Percentiles rank a stretch among this genome's conserved stretches.
Evolutionary conservation across 2,329 filamentous ascomycete species (phyloP).

Genomic region (Alternaria burnsii): DNA sequence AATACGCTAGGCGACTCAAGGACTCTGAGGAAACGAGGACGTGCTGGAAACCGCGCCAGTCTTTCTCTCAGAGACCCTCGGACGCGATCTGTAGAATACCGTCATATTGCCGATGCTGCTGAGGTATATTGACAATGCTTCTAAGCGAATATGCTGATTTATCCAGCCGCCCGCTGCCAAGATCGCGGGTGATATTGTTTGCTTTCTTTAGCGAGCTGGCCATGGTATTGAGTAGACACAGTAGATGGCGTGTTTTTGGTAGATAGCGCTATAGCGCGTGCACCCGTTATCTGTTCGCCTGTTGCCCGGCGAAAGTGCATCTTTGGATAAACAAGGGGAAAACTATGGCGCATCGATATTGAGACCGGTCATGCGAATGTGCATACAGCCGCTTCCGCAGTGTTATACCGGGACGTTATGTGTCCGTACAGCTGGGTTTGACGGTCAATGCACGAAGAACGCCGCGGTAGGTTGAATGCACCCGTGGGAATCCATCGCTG

Average conservation of each 20-base stretch:
- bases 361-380: slow-evolving; percentile 2
- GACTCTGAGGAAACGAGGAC: slow-evolving; percentile 6
- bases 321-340: slow-evolving; percentile 15
- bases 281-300: slow-evolving; percentile 6
- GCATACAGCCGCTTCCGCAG: slow-evolving; percentile 28
- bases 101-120: slow-evolving; percentile 15
- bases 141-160: slow-evolving; percentile 20
- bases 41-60: slow-evolving; percentile 1
- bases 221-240: slow-evolving; percentile 14
- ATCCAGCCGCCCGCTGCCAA: slow-evolving; percentile 33
- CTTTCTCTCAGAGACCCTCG: slow-evolving; percentile 3
- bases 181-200: slow-evolving; percentile 13
- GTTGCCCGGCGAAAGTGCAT: slow-evolving; percentile 11
- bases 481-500: slow-evolving; percentile 34
- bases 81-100: slow-evolving; percentile 4
- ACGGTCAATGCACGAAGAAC: slow-evolving; percentile 29
- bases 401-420: slow-evolving; percentile 34
- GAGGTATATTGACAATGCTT: slow-evolving; percentile 18
- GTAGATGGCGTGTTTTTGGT: slow-evolving; percentile 19
- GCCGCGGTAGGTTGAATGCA: slow-evolving; percentile 34
- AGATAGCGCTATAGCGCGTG: slow-evolving; percentile 10
- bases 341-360: neutral
- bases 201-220: slow-evolving; percentile 16
- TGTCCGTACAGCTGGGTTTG: slow-evolving; percentile 33
- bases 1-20: slow-evolving; percentile 4